Conservation (phyloP, 441 rosid genomes). For the Hura crepitans region DNA sequence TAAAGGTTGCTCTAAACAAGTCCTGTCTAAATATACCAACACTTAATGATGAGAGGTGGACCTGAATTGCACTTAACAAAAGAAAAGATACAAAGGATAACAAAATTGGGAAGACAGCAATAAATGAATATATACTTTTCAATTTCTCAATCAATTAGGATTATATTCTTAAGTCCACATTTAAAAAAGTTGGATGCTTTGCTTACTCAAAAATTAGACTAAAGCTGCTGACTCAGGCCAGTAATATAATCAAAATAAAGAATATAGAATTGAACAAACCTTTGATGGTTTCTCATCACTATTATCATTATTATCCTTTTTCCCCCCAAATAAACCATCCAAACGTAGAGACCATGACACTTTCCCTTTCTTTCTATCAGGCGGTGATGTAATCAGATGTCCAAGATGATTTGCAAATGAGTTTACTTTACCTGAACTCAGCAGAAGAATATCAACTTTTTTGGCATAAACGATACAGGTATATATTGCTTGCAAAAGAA, state of each 20-base stretch:
- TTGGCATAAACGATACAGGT: too few species aligned
- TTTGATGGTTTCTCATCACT: constrained; percentile 62
- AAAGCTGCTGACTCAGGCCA: background rate
- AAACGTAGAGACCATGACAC: constrained; percentile 35
- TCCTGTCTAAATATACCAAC: too few species aligned
- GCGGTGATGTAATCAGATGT: background rate
- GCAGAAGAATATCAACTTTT: background rate
- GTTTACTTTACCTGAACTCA: constrained; percentile 21
- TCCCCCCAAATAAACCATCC: constrained; percentile 70
- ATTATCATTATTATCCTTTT: constrained; percentile 56
- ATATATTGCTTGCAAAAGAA: too few species aligned
- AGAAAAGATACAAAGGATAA: background rate
- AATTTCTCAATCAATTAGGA: background rate
- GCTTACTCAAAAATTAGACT: background rate
- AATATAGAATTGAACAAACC: constrained; percentile 33
- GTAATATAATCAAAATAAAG: background rate
- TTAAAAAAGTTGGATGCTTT: background rate
- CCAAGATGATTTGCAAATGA: constrained; percentile 16
- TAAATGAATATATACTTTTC: background rate
- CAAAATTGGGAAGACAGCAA: background rate
- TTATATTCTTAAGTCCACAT: background rate
- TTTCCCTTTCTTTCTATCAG: background rate
- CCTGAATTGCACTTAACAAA: background rate
- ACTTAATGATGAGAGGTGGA: too few species aligned
- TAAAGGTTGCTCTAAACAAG: too few species aligned